Conservation (phyloP, 192 early-diverging fungal genomes). For the Linderina pennispora region DNA sequence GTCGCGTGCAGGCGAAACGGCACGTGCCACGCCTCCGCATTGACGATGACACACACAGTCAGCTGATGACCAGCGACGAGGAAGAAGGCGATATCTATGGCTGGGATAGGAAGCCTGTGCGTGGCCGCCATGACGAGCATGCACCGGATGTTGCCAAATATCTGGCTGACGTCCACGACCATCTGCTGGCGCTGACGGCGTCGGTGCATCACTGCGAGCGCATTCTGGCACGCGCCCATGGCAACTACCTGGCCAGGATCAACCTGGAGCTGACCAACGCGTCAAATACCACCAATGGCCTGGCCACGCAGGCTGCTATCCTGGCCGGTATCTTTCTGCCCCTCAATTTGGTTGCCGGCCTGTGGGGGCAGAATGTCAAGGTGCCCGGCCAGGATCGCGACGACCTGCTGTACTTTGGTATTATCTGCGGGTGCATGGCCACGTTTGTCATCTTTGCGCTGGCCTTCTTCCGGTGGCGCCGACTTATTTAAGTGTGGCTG, state of each 20-base stretch:
- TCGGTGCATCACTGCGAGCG: slow-evolving; percentile 77
- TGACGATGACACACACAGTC: slow-evolving; percentile 13
- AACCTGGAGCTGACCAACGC: slow-evolving; percentile 72
- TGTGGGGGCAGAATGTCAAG: slow-evolving; percentile 67
- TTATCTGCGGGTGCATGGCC: slow-evolving; percentile 28
- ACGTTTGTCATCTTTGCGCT: slow-evolving; percentile 25
- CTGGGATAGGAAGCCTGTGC: slow-evolving; percentile 8
- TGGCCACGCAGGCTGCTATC: slow-evolving; percentile 38
- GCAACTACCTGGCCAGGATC: slow-evolving; percentile 84
- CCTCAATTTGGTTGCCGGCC: slow-evolving; percentile 61
- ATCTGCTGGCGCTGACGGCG: slow-evolving; percentile 74
- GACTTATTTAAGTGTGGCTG: slow-evolving; percentile 42
- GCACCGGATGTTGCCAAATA: slow-evolving; percentile 26
- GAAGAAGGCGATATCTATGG: slow-evolving; percentile 42
- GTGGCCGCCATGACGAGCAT: not conserved
- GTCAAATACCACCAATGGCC: slow-evolving; percentile 41
- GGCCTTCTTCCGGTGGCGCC: slow-evolving; percentile 33
- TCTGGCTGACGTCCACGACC: slow-evolving; percentile 47
- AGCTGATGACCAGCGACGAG: slow-evolving; percentile 46
- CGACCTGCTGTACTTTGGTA: slow-evolving; percentile 32
- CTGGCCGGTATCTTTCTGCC: slow-evolving; percentile 55
- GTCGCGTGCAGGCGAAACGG: slow-evolving; percentile 18
- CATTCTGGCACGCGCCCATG: slow-evolving; percentile 68
- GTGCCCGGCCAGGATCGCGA: slow-evolving; percentile 58
- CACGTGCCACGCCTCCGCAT: not conserved